Evolutionary conservation across 2,329 filamentous ascomycete species (phyloP).

Genomic region (Aspergillus sclerotialis): DNA sequence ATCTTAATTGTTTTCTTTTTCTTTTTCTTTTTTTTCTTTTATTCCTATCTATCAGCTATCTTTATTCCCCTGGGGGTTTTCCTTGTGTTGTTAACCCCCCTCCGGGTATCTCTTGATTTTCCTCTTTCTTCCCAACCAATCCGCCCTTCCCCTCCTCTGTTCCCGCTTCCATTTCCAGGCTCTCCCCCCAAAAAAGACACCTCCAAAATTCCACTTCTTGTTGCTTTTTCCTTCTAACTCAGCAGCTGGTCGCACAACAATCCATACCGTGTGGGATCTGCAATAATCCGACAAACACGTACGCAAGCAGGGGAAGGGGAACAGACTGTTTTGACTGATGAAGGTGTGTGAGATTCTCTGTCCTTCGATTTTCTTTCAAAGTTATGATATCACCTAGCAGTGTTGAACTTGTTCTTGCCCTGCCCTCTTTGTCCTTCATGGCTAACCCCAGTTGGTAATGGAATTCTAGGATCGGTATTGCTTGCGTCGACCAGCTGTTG

Average conservation of each 20-base stretch:
- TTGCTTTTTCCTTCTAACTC: background rate
- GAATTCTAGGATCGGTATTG: slow-evolving; percentile 12
- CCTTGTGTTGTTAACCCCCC: no score
- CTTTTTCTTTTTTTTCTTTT: slow-evolving; percentile 4
- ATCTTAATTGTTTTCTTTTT: slow-evolving; percentile 1
- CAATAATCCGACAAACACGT: background rate
- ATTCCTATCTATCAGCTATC: slow-evolving; percentile 4
- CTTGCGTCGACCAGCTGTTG: slow-evolving; percentile 11
- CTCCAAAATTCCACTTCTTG: no score
- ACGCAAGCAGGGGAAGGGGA: background rate
- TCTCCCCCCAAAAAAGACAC: no score
- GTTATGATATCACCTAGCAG: slow-evolving; percentile 17
- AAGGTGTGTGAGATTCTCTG: slow-evolving; percentile 18
- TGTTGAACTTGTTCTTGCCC: no score
- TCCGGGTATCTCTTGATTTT: background rate
- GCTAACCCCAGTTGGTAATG: slow-evolving; percentile 6
- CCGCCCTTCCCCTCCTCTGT: background rate
- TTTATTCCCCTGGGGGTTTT: no score
- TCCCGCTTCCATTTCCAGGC: background rate
- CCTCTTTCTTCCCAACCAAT: background rate
- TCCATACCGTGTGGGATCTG: background rate
- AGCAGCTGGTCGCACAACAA: background rate
- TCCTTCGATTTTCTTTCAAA: slow-evolving; percentile 5
- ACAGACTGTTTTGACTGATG: slow-evolving; percentile 14
- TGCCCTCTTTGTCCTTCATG: slow-evolving; percentile 3